Conservation (phyloP, 148 eudicot genomes). For the Fagopyrum homotropicum region DNA sequence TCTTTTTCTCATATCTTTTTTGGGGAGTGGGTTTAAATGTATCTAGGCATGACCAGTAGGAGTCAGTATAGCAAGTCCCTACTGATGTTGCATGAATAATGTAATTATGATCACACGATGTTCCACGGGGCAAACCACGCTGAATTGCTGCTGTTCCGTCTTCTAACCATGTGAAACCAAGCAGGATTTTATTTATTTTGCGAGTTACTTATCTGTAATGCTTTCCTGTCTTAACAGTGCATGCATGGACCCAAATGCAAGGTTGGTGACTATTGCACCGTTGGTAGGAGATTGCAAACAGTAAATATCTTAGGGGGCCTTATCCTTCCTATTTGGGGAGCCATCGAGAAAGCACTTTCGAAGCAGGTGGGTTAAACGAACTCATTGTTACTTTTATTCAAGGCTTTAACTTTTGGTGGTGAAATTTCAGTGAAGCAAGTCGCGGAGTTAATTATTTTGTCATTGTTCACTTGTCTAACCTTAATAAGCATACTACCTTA, state of each 20-base stretch:
- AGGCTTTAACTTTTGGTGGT: background rate
- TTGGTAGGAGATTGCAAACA: conserved; percentile 90
- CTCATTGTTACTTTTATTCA: conserved; percentile 1
- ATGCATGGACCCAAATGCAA: conserved; percentile 99
- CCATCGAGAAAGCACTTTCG: conserved; percentile 79
- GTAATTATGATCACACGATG: background rate
- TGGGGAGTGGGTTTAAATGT: background rate
- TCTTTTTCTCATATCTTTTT: background rate
- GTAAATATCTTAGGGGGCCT: conserved; percentile 92
- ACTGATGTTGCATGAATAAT: background rate
- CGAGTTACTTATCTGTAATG: background rate
- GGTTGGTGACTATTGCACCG: conserved; percentile 74
- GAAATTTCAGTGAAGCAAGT: background rate
- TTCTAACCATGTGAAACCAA: background rate
- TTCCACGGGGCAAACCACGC: background rate
- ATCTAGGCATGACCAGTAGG: background rate
- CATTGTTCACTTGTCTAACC: background rate
- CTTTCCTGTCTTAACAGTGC: conserved; percentile 45
- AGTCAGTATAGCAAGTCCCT: background rate
- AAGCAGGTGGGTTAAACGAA: conserved; percentile 51
- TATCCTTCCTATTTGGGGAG: conserved; percentile 92
- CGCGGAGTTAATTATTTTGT: background rate
- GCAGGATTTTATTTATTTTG: background rate
- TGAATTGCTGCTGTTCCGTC: background rate
- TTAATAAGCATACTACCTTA: background rate